phyloP scores from a whole-genome alignment of 1,284 basidiomycete genomes.

The Naganishia sp. region DNA sequence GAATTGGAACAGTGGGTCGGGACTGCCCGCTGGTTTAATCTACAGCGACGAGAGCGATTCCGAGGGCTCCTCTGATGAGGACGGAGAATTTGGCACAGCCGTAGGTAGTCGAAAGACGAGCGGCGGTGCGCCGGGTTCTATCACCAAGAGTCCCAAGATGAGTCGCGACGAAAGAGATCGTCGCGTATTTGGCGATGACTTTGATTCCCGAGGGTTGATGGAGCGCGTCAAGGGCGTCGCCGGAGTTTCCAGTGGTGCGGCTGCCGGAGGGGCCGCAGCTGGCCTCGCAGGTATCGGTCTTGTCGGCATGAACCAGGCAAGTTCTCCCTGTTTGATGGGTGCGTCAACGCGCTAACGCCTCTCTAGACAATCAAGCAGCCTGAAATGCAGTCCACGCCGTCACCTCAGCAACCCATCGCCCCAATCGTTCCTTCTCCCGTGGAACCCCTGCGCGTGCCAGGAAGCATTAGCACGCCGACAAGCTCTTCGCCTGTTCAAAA shows the following conservation, averaged over 20 bases:
- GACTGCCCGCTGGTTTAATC: constrained; percentile 44
- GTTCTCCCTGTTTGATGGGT: background rate
- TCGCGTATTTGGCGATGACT: constrained; percentile 11
- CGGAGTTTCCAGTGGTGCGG: background rate
- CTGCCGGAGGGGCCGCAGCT: too few relatives aligned
- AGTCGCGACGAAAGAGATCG: constrained; percentile 34
- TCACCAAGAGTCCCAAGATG: constrained; percentile 25
- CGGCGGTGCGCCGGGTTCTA: constrained; percentile 18
- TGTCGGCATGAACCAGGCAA: background rate
- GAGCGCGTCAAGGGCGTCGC: constrained; percentile 26
- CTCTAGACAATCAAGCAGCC: background rate
- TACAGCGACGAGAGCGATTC: constrained; percentile 55
- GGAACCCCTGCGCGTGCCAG: constrained; percentile 13
- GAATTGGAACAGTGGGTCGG: background rate
- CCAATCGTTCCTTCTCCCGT: background rate
- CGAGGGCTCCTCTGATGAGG: constrained; percentile 45
- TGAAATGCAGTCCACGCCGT: background rate
- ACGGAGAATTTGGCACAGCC: constrained; percentile 2
- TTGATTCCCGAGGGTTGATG: constrained; percentile 11
- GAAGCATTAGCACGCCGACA: constrained; percentile 3
- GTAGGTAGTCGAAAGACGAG: constrained; percentile 11
- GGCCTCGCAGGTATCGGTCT: background rate
- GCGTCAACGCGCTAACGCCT: too few relatives aligned
- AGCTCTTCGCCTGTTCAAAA: background rate
- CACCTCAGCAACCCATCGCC: background rate